A percentile compares a stretch with the other conserved stretches of the same genome.
These are phyloP conservation scores for Polymyxa betae DNA, from an alignment of 208 protist species.

Conservation along the genomic window DNA sequence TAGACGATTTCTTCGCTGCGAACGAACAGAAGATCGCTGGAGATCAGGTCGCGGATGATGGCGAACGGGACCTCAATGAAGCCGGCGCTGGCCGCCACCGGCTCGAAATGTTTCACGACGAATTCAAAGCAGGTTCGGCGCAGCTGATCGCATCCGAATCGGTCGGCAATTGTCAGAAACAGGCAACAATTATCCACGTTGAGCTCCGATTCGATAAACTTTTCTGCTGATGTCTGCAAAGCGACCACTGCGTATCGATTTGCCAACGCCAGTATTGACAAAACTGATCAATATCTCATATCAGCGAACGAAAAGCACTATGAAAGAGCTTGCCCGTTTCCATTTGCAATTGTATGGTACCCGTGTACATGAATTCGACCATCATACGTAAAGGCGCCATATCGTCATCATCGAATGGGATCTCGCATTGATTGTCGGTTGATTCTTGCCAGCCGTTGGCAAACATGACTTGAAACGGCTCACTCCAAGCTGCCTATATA, in stretches of 20 bases:
- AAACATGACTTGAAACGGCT: constrained; percentile 30
- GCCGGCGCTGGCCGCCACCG: neutral
- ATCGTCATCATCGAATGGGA: neutral
- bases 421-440: neutral
- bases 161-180: constrained; percentile 9
- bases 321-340: neutral
- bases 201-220: neutral
- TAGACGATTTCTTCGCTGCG: constrained; percentile 42
- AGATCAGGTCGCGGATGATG: neutral
- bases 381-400: neutral
- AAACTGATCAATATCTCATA: neutral
- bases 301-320: neutral
- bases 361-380: constrained; percentile 50
- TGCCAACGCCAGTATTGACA: neutral
- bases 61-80: neutral
- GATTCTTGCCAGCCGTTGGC: constrained; percentile 1
- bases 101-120: constrained; percentile 16
- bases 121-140: constrained; percentile 7
- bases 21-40: neutral
- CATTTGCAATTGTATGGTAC: neutral
- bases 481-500: constrained; percentile 14
- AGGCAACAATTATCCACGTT: constrained; percentile 28
- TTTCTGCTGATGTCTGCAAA: neutral
- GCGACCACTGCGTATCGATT: constrained; percentile 29
- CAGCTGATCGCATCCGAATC: constrained; percentile 2